Evolutionary conservation across 139 green algal genomes (phyloP).

Genomic region (Astrephomene gubernaculifera): DNA sequence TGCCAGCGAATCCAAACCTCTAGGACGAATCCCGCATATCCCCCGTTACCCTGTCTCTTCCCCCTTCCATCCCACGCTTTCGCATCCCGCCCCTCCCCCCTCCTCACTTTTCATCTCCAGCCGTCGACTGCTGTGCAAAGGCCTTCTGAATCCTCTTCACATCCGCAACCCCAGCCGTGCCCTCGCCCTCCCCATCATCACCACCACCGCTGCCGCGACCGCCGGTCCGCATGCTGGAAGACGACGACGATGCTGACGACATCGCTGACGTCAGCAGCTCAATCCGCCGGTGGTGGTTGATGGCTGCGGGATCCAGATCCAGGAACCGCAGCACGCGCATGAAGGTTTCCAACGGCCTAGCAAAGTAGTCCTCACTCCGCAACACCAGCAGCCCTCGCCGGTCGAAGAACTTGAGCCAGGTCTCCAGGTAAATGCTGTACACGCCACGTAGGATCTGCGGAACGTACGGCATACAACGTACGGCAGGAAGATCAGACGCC

Average conservation of each 20-base stretch:
- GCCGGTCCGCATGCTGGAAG: not conserved
- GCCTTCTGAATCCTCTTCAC: not conserved
- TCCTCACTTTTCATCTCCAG: not conserved
- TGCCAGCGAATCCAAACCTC: not conserved
- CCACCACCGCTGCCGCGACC: not conserved
- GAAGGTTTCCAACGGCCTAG: not conserved
- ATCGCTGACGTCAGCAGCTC: not conserved
- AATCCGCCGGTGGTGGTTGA: not conserved
- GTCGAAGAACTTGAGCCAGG: constrained; percentile 58
- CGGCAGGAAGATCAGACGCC: not conserved
- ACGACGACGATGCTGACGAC: not conserved
- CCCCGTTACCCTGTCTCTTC: not conserved
- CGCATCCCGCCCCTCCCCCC: too few relatives aligned
- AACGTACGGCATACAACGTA: not conserved
- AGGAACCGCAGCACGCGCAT: not conserved
- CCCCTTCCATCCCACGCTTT: not conserved
- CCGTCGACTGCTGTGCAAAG: not conserved
- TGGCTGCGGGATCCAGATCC: constrained; percentile 11
- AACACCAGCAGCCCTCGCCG: constrained; percentile 38
- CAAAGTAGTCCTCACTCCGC: constrained; percentile 14
- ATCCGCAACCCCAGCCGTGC: not conserved
- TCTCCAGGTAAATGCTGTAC: constrained; percentile 55
- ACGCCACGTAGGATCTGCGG: constrained; percentile 60
- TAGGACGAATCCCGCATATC: not conserved
- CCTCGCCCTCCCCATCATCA: not conserved